These are phyloP conservation scores for Moringa oleifera DNA, from an alignment of 345 rosid genomes.

Conservation along the genomic window DNA sequence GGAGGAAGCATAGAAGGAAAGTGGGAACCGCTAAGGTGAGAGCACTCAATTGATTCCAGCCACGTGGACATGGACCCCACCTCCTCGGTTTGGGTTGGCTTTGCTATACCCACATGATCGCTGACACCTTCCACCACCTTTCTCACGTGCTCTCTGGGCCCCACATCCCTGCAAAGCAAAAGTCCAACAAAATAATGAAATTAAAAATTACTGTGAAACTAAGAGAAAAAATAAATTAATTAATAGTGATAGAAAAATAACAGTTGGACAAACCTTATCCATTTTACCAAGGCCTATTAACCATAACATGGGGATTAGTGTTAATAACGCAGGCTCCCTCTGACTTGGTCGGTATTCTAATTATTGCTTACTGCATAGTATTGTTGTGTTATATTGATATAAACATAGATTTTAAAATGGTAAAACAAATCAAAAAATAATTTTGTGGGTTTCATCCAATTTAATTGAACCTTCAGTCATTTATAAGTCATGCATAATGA, in stretches of 20 bases:
- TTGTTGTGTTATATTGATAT: too few species aligned
- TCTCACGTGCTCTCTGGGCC: constrained; percentile 56
- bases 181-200: neutral
- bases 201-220: neutral
- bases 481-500: too few species aligned
- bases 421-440: too few species aligned
- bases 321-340: too few species aligned
- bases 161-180: constrained; percentile 3
- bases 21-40: neutral
- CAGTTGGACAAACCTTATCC: constrained; percentile 29
- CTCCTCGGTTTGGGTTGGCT: neutral
- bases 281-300: neutral
- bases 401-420: too few species aligned
- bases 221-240: neutral
- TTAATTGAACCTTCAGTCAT: too few species aligned
- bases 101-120: constrained; percentile 43
- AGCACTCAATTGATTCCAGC: constrained; percentile 18
- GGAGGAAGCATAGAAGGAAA: constrained; percentile 25
- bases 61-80: constrained; percentile 32
- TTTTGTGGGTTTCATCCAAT: too few species aligned
- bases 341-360: too few species aligned
- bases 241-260: neutral
- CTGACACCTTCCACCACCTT: constrained; percentile 46
- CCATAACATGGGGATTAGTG: too few species aligned
- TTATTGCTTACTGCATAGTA: too few species aligned